phyloP scores from a whole-genome alignment of 352 stramenopile species.

The Phytophthora ramorum region DNA sequence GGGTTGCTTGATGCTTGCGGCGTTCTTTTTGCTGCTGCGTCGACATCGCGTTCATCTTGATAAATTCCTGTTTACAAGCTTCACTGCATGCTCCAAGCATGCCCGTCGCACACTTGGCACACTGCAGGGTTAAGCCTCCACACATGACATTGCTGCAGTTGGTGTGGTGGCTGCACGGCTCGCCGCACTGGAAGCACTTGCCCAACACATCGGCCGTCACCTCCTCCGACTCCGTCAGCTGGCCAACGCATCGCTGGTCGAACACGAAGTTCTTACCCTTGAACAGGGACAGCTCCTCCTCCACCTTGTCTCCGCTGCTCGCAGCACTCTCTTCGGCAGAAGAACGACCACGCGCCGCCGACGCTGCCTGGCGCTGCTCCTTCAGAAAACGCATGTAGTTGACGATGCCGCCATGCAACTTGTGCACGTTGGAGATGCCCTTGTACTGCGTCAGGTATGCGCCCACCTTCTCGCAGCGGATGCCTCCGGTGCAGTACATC shows the following conservation, averaged over 20 bases:
- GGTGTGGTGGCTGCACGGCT: constrained; percentile 54
- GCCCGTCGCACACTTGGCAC: constrained; percentile 38
- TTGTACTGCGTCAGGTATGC: constrained; percentile 71
- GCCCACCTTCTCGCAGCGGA: constrained; percentile 73
- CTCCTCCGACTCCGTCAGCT: constrained; percentile 41
- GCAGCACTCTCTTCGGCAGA: background rate
- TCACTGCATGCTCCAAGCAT: constrained; percentile 57
- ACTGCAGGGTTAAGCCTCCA: constrained; percentile 67
- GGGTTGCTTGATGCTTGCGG: constrained; percentile 52
- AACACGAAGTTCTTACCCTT: constrained; percentile 83
- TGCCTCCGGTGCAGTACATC: constrained; percentile 75
- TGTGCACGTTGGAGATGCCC: constrained; percentile 58
- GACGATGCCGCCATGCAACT: constrained; percentile 66
- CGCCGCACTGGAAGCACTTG: constrained; percentile 66
- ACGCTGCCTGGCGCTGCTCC: constrained; percentile 30
- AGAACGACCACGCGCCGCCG: constrained; percentile 8
- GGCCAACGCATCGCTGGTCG: constrained; percentile 70
- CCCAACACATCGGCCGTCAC: constrained; percentile 72
- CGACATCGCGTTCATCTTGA: constrained; percentile 61
- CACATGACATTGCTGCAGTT: constrained; percentile 74
- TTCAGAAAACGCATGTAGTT: constrained; percentile 68
- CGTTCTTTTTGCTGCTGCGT: constrained; percentile 52
- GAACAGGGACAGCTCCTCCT: constrained; percentile 37
- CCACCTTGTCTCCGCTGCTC: constrained; percentile 32
- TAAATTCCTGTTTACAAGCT: constrained; percentile 58